These are phyloP conservation scores for Recurvomyces mirabilis DNA, from an alignment of 495 filamentous ascomycete genomes.

Conservation along the genomic window DNA sequence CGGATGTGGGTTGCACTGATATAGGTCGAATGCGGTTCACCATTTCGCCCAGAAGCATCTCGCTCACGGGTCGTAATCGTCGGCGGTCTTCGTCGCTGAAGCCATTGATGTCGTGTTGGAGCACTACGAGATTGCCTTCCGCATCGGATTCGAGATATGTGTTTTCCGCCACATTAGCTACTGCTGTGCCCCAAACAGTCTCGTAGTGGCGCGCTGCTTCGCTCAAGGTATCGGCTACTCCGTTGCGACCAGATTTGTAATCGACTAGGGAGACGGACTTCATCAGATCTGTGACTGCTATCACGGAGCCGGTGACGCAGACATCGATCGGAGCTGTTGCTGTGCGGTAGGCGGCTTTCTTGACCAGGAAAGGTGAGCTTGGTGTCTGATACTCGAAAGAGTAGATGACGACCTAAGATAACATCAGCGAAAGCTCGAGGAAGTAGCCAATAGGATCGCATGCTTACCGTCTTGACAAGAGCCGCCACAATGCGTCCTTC, in stretches of 20 bases:
- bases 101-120: constrained; percentile 58
- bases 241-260: constrained; percentile 37
- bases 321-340: constrained; percentile 79
- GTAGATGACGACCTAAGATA: constrained; percentile 33
- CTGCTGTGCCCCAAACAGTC: constrained; percentile 69
- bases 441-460: not conserved
- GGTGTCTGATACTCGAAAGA: constrained; percentile 28
- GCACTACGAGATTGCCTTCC: constrained; percentile 74
- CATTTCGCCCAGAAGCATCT: constrained; percentile 81
- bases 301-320: constrained; percentile 50
- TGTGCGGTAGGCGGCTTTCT: constrained; percentile 62
- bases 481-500: constrained; percentile 73
- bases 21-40: constrained; percentile 70
- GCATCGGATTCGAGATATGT: constrained; percentile 71
- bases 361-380: constrained; percentile 39
- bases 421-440: not conserved
- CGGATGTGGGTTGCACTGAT: constrained; percentile 45
- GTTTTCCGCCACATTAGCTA: constrained; percentile 58
- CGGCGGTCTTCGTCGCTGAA: constrained; percentile 62
- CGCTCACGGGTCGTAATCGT: constrained; percentile 60
- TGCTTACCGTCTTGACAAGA: constrained; percentile 67
- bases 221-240: constrained; percentile 39
- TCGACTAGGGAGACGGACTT: constrained; percentile 74
- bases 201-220: constrained; percentile 75
- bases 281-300: constrained; percentile 87